Conservation (phyloP, 73 alveolate species). For the Paramecium sexaurelia region DNA sequence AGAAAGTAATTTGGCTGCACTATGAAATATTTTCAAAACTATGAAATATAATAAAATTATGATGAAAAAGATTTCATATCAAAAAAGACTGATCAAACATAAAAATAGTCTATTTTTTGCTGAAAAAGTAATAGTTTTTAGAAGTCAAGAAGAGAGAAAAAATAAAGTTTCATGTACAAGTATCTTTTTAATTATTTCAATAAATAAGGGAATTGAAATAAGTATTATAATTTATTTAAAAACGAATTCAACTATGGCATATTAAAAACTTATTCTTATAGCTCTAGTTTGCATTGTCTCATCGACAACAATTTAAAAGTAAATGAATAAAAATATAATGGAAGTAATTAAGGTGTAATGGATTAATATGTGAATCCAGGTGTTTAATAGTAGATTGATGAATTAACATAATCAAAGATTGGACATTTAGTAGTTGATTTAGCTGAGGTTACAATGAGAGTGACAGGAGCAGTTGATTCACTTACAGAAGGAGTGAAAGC, state of each 20-base stretch:
- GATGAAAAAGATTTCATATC: too few species aligned
- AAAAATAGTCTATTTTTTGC: too few species aligned
- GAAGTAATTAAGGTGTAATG: not conserved
- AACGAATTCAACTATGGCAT: not conserved
- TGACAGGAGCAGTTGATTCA: slow-evolving; percentile 33
- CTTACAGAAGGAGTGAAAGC: slow-evolving; percentile 39
- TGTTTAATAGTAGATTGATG: not conserved
- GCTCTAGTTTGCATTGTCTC: not conserved
- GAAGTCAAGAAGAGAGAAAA: too few species aligned
- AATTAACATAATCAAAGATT: not conserved
- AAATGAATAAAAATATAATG: not conserved
- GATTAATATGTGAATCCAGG: not conserved
- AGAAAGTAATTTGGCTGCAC: too few species aligned
- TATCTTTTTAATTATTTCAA: too few species aligned
- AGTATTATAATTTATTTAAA: not conserved
- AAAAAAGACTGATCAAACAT: too few species aligned
- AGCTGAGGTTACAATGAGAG: slow-evolving; percentile 23
- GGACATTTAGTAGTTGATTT: slow-evolving; percentile 15
- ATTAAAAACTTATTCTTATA: not conserved
- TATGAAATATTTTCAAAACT: too few species aligned
- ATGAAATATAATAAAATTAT: too few species aligned
- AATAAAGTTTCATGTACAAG: too few species aligned
- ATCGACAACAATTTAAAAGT: not conserved
- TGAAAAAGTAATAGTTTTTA: too few species aligned
- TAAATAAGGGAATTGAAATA: too few species aligned